phyloP scores from a whole-genome alignment of 164 flowering plant species.

The Stephania yunnanensis region DNA sequence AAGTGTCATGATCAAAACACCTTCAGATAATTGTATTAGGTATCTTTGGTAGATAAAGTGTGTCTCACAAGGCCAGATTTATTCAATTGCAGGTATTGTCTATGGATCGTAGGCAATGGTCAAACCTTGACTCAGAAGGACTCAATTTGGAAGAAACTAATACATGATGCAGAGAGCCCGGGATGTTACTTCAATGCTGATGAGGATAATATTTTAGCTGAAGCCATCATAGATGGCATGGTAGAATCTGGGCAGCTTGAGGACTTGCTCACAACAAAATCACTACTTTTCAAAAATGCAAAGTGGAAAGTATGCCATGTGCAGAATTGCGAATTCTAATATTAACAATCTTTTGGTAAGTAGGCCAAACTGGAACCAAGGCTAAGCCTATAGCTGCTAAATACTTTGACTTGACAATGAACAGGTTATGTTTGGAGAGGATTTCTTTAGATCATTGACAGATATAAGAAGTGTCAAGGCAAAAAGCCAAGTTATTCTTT shows the following conservation, averaged over 20 bases:
- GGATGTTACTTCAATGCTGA: conserved; percentile 19
- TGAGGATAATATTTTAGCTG: conserved; percentile 9
- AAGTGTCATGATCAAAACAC: background rate
- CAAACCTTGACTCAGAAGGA: conserved; percentile 14
- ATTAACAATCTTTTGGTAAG: no score
- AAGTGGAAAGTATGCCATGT: conserved; percentile 24
- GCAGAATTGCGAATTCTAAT: background rate
- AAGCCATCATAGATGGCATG: conserved; percentile 7
- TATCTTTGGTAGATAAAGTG: background rate
- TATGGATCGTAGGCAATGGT: conserved; percentile 30
- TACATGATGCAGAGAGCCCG: conserved; percentile 20
- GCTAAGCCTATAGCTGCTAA: background rate
- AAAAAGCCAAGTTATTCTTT: conserved; percentile 19
- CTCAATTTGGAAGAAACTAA: conserved; percentile 20
- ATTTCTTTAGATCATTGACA: conserved; percentile 26
- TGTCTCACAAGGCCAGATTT: conserved; percentile 26
- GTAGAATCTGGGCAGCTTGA: conserved; percentile 6
- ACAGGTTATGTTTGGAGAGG: conserved; percentile 33
- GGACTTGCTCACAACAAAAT: conserved; percentile 12
- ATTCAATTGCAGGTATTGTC: conserved; percentile 44
- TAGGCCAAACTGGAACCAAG: background rate
- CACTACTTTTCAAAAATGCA: conserved; percentile 17
- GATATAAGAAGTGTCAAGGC: conserved; percentile 11
- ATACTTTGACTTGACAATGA: background rate
- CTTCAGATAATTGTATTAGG: background rate